These are phyloP conservation scores for Blastobotrys niveus DNA, from an alignment of 1,139 yeast genomes.

Conservation along the genomic window DNA sequence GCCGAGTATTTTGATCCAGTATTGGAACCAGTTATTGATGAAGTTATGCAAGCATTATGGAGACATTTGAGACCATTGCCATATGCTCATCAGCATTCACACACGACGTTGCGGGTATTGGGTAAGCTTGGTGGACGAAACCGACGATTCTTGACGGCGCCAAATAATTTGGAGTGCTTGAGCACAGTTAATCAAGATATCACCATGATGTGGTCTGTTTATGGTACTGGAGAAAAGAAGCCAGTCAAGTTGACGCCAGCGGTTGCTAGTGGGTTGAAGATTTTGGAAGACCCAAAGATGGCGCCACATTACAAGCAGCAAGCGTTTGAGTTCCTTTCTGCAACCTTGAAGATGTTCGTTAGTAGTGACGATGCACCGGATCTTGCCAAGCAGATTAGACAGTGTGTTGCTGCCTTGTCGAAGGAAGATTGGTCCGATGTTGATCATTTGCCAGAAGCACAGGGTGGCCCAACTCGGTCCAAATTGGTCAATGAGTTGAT, in stretches of 20 bases:
- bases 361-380: slow-evolving; percentile 61
- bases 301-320: slow-evolving; percentile 65
- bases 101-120: slow-evolving; percentile 83
- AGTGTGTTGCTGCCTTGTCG: slow-evolving; percentile 44
- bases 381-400: slow-evolving; percentile 43
- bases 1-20: slow-evolving; percentile 97
- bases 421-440: slow-evolving; percentile 34
- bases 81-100: slow-evolving; percentile 85
- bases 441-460: slow-evolving; percentile 11
- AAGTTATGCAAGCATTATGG: slow-evolving; percentile 91
- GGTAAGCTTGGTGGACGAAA: slow-evolving; percentile 97
- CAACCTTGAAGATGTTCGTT: slow-evolving; percentile 63
- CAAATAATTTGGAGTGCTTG: slow-evolving; percentile 53
- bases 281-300: slow-evolving; percentile 62
- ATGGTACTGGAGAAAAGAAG: slow-evolving; percentile 58
- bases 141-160: slow-evolving; percentile 74
- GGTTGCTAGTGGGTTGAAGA: slow-evolving; percentile 58
- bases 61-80: slow-evolving; percentile 87
- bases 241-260: slow-evolving; percentile 82
- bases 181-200: slow-evolving; percentile 62
- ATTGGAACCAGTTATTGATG: slow-evolving; percentile 90
- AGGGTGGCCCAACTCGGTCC: slow-evolving; percentile 37
- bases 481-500: slow-evolving; percentile 56
- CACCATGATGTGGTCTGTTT: slow-evolving; percentile 60
- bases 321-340: slow-evolving; percentile 68